Evolutionary conservation across 2,329 filamentous ascomycete species (phyloP), one percentile per base, ranked within the genome.

Genomic region (Neofusicoccum umdonicola): DNA sequence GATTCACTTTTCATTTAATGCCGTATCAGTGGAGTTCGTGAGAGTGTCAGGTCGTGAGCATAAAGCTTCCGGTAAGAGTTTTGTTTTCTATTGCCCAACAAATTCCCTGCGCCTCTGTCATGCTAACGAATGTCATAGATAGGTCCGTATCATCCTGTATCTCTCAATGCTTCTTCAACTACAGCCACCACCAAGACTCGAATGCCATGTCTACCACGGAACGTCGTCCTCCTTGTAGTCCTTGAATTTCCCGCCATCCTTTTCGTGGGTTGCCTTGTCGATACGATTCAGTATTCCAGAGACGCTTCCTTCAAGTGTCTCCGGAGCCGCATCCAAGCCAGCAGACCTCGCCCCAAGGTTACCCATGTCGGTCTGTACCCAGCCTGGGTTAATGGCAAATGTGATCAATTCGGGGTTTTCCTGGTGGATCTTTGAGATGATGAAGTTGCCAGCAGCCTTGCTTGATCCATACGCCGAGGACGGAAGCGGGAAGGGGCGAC

Each of bases 351-450:
- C 71, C 13, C 63, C 66, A 42, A 65, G 66, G 34, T 67, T 66
- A 0, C 70, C 71, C 69, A 72, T 73, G 4, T 69, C 69, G 7
- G 68, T 71, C 45, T 72, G 56, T 2, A 68, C 66, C 69, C 69
- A 73, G 0, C 71, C 70, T 0, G 70, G 70, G 27, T 19, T 27
- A 12, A 67, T 39, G 13, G 51, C 45, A 12, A 63, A 42, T 3
- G 63, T 35, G 6, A 41, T 64, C 57, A 67, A n/a, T 34, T 65
- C 63, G 13, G 65, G 57, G 17, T 66, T 63, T 35, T 67, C 66
- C 22, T 61, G 34, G 47, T 63, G 60, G 17, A 67, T 63, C 51
- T 60, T 48, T 8, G 58, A 39, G n/a, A 64, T 47, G 50, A 45
- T 9, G 51, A 52, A 67, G 37, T 67, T 67, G 8, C 57, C 27